Evolutionary conservation across 495 filamentous ascomycete species (phyloP).

Genomic region (Aspergillus bertholletiae): DNA sequence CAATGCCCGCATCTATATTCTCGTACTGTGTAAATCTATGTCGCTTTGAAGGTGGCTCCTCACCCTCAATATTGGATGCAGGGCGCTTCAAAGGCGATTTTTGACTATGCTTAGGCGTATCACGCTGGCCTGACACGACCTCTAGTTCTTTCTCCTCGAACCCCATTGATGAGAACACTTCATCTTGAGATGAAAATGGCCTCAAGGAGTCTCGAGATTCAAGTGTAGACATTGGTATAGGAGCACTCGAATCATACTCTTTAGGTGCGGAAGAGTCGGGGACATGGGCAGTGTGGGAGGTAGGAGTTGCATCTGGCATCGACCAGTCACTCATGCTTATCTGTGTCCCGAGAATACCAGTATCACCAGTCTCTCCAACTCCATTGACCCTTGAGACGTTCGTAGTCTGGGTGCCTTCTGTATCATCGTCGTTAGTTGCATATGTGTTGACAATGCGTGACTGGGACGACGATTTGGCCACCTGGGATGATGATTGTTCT

Average conservation of each 20-base stretch:
- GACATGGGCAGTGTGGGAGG: slow-evolving; percentile 17
- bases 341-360: slow-evolving; percentile 24
- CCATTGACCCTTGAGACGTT: slow-evolving; percentile 6
- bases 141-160: slow-evolving; percentile 3
- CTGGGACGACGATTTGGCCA: slow-evolving; percentile 35
- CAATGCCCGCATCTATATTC: background rate
- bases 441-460: slow-evolving; percentile 35
- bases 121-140: background rate
- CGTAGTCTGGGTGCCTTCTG: slow-evolving; percentile 17
- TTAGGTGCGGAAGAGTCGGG: slow-evolving; percentile 26
- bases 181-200: slow-evolving; percentile 16
- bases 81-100: slow-evolving; percentile 12
- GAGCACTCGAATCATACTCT: slow-evolving; percentile 13
- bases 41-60: slow-evolving; percentile 18
- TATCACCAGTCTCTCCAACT: slow-evolving; percentile 1
- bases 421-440: slow-evolving; percentile 19
- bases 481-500: slow-evolving; percentile 20
- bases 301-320: slow-evolving; percentile 12
- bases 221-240: slow-evolving; percentile 4
- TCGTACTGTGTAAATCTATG: background rate
- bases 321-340: slow-evolving; percentile 12
- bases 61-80: slow-evolving; percentile 10
- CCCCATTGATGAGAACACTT: slow-evolving; percentile 13
- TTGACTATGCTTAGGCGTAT: slow-evolving; percentile 3
- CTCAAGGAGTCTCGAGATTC: slow-evolving; percentile 15